A percentile compares a stretch with the other conserved stretches of the same genome.
phyloP scores from a whole-genome alignment of 352 stramenopile genomes.

The Pythium dissimile region DNA sequence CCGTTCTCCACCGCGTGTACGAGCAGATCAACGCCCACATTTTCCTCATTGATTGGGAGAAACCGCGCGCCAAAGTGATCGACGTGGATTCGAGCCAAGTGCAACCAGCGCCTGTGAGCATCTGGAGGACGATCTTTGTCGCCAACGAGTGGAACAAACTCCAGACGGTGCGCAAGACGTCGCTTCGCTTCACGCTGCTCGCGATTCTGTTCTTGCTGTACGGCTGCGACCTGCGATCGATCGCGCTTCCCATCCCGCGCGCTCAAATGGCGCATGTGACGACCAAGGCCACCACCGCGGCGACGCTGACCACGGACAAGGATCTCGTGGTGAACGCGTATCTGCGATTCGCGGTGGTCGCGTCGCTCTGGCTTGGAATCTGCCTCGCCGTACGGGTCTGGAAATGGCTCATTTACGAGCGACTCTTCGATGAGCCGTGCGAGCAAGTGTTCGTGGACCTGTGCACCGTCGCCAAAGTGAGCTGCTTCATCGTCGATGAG shows the following conservation, averaged over 20 bases:
- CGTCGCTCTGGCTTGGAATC: slow-evolving; percentile 81
- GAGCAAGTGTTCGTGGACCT: slow-evolving; percentile 91
- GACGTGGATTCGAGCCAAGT: slow-evolving; percentile 47
- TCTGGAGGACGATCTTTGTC: slow-evolving; percentile 93
- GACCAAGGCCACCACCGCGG: slow-evolving; percentile 38
- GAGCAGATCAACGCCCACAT: slow-evolving; percentile 79
- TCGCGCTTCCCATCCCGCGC: slow-evolving; percentile 50
- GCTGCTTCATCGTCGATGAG: slow-evolving; percentile 90
- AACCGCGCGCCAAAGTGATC: slow-evolving; percentile 61
- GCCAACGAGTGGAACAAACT: slow-evolving; percentile 94
- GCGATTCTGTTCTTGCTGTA: slow-evolving; percentile 88
- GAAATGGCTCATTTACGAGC: slow-evolving; percentile 87
- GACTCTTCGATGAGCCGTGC: slow-evolving; percentile 64
- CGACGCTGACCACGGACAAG: slow-evolving; percentile 24
- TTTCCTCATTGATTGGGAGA: slow-evolving; percentile 95
- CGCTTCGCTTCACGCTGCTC: slow-evolving; percentile 80
- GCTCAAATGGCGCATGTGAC: slow-evolving; percentile 50
- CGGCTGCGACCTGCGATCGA: slow-evolving; percentile 47
- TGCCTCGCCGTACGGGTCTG: slow-evolving; percentile 79
- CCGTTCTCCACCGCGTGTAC: slow-evolving; percentile 69
- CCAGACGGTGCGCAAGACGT: slow-evolving; percentile 78
- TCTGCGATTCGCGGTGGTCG: slow-evolving; percentile 88
- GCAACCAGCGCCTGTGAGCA: slow-evolving; percentile 68
- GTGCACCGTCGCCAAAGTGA: slow-evolving; percentile 93
- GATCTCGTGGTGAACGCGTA: slow-evolving; percentile 72